Base-by-base conservation (phyloP, 2,329 filamentous ascomycete species). In the Trichoderma semiorbis region DNA sequence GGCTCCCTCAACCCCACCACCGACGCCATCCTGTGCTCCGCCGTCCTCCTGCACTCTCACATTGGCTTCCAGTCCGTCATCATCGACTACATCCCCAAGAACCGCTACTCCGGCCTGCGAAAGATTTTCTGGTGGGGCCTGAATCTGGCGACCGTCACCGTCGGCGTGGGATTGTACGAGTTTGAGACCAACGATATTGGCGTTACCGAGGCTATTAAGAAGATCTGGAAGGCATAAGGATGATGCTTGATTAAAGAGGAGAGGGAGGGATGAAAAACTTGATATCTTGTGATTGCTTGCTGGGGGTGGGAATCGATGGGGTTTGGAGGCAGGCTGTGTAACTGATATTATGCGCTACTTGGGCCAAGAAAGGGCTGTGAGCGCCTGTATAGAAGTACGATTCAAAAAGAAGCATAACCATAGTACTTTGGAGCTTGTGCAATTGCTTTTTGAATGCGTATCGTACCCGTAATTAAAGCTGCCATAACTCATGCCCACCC, bases 171-270 rank as follows among this genome's bases (percentile, higher is more conserved):
- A 72, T 87, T 98, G 79, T 99, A 99, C 84, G 95, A 98, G 83
- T 98, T 98, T 78, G 96, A 99, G 90, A 99, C 96, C 36, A 98
- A 98, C 80, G 96, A 99, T 77, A 94, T 99, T 67, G 96, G 96
- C 75, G 82, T 99, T 73, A 97, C 94, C 10, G 95, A 97, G 87
- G 92, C 91, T 36, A 87, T 98, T 76, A 94, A 92, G 88, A 89
- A 92, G 80, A 85, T 98, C 74, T 99, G 96, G 96, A 93, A 88
- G 79, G 95, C 96, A 78, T 93, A 21, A 60, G 57, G 26, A 14
- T 30, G 26, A 60, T 7, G 30, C 7, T 60, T 7, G 30, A 3
- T 60, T 7, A 85, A 58, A 69, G 14, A n/a, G 47, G 50, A 26
- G 18, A 14, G 16, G 11, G 12, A 7, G 60, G 36, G 47, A 70